These are phyloP conservation scores for Psilocybe cubensis DNA, from an alignment of 768 basidiomycete species.

Conservation along the genomic window DNA sequence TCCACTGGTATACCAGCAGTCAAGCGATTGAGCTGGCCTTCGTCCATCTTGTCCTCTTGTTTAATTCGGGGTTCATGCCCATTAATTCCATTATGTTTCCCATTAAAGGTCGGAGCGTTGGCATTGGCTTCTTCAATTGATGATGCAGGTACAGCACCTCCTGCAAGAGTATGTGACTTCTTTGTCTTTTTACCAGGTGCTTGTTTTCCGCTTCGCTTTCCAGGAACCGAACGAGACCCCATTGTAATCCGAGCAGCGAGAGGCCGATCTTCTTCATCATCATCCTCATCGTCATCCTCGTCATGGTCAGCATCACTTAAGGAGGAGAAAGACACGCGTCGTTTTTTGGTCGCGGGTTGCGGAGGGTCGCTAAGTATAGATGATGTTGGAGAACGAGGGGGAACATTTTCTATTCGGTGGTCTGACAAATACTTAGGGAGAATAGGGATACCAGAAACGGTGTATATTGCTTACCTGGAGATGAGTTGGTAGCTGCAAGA, in stretches of 20 bases:
- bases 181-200: constrained; percentile 59
- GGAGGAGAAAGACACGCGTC: constrained; percentile 56
- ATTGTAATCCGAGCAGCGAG: constrained; percentile 49
- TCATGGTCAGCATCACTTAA: constrained; percentile 57
- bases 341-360: constrained; percentile 51
- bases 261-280: constrained; percentile 60
- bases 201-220: constrained; percentile 57
- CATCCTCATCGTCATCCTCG: constrained; percentile 47
- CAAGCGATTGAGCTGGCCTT: constrained; percentile 73
- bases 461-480: constrained; percentile 47
- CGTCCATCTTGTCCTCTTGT: constrained; percentile 80
- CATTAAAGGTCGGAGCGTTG: constrained; percentile 33
- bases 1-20: constrained; percentile 84
- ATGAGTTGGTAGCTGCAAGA: constrained; percentile 45
- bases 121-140: constrained; percentile 32
- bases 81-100: constrained; percentile 46
- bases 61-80: constrained; percentile 60
- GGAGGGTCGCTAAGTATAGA: constrained; percentile 54
- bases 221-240: constrained; percentile 28
- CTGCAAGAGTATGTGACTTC: constrained; percentile 59
- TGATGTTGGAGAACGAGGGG: constrained; percentile 49
- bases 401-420: constrained; percentile 33
- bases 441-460: background rate
- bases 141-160: constrained; percentile 40
- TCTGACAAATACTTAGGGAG: constrained; percentile 22